These are phyloP conservation scores for Quercus aquifolioides DNA, from an alignment of 306 rosid genomes.

Conservation along the genomic window DNA sequence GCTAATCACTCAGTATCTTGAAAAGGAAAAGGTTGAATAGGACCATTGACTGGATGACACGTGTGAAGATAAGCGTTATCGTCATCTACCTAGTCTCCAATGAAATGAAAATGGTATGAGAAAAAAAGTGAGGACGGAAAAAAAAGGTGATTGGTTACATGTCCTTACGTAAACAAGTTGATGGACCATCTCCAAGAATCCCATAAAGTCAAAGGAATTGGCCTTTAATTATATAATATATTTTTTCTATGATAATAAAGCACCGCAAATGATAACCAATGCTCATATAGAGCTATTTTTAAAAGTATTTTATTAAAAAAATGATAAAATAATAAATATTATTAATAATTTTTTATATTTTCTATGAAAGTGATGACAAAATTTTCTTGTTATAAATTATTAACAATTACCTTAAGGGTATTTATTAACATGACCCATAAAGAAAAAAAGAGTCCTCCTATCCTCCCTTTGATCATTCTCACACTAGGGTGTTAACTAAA, in stretches of 20 bases:
- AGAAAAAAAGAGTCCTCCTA: too few relatives aligned
- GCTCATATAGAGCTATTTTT: rapidly evolving
- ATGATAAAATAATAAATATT: too few relatives aligned
- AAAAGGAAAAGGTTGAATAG: neutral
- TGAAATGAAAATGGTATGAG: neutral
- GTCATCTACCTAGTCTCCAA: neutral
- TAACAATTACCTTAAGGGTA: rapidly evolving
- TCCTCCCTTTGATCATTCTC: too few relatives aligned
- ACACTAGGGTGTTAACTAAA: too few relatives aligned
- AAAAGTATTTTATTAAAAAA: too few relatives aligned
- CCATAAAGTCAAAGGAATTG: neutral
- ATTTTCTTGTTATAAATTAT: too few relatives aligned
- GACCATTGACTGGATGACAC: neutral
- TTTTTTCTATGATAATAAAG: too few relatives aligned
- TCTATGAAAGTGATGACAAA: too few relatives aligned
- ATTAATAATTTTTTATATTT: rapidly evolving
- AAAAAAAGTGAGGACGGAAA: neutral
- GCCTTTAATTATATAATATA: too few relatives aligned
- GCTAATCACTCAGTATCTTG: conserved; percentile 12
- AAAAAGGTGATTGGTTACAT: conserved; percentile 1
- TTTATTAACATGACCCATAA: too few relatives aligned
- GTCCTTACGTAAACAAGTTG: conserved; percentile 18
- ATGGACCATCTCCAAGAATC: neutral
- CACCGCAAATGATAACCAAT: too few relatives aligned
- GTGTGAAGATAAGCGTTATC: conserved; percentile 12